phyloP scores from a whole-genome alignment of 2,329 filamentous ascomycete genomes.

The Aspergillus brasiliensis region DNA sequence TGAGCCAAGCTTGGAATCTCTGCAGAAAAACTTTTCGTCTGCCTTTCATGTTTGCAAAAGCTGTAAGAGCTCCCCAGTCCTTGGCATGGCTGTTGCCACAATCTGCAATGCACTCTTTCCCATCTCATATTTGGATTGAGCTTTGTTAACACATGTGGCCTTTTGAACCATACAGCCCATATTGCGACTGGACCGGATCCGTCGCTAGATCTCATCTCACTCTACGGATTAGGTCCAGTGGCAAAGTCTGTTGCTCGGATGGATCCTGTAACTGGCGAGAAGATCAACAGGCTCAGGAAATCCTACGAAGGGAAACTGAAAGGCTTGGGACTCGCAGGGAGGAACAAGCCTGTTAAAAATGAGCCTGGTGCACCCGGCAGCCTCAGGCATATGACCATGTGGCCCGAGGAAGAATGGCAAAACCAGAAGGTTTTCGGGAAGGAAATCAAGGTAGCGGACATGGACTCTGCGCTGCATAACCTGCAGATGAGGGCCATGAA shows the following conservation, averaged over 20 bases:
- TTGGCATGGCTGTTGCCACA: slow-evolving; percentile 32
- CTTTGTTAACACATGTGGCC: slow-evolving; percentile 46
- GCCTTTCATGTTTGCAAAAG: slow-evolving; percentile 53
- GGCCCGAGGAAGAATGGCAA: slow-evolving; percentile 55
- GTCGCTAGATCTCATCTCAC: slow-evolving; percentile 59
- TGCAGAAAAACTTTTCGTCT: slow-evolving; percentile 49
- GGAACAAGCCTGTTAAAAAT: slow-evolving; percentile 51
- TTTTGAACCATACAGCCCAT: slow-evolving; percentile 43
- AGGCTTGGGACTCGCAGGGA: slow-evolving; percentile 48
- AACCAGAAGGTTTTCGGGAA: slow-evolving; percentile 52
- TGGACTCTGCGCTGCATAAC: slow-evolving; percentile 45
- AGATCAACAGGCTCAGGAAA: slow-evolving; percentile 63
- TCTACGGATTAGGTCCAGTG: slow-evolving; percentile 59
- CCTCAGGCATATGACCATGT: slow-evolving; percentile 46
- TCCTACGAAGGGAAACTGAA: slow-evolving; percentile 57
- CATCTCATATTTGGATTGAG: slow-evolving; percentile 32
- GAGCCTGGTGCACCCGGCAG: slow-evolving; percentile 43
- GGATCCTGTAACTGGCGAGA: slow-evolving; percentile 65
- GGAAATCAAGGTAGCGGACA: slow-evolving; percentile 47
- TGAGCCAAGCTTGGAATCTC: slow-evolving; percentile 42
- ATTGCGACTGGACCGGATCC: slow-evolving; percentile 57
- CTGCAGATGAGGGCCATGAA: slow-evolving; percentile 49
- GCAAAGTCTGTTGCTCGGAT: slow-evolving; percentile 61
- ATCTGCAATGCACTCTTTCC: slow-evolving; percentile 31
- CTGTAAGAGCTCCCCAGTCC: slow-evolving; percentile 50